These are phyloP conservation scores for Lentinus brumalis DNA, from an alignment of 768 basidiomycete species.

Conservation along the genomic window DNA sequence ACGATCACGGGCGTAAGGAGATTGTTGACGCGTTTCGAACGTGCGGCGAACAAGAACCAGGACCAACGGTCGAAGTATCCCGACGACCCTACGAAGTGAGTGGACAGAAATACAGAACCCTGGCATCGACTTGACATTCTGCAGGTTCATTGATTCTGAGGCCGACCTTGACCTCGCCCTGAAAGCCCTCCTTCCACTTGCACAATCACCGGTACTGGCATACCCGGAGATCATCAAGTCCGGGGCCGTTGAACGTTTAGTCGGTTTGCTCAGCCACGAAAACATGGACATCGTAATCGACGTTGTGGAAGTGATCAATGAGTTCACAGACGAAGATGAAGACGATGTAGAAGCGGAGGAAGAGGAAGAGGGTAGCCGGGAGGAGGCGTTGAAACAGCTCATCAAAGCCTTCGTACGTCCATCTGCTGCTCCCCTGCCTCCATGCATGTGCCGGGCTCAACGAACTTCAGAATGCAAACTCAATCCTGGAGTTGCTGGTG, in stretches of 20 bases:
- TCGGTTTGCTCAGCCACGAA: conserved; percentile 91
- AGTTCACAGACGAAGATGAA: conserved; percentile 96
- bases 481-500: conserved; percentile 85
- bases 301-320: conserved; percentile 88
- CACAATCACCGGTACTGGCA: conserved; percentile 78
- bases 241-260: conserved; percentile 66
- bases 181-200: conserved; percentile 84
- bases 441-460: conserved; percentile 1
- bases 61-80: conserved; percentile 96
- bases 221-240: conserved; percentile 89
- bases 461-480: conserved; percentile 67
- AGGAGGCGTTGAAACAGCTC: conserved; percentile 72
- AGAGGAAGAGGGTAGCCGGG: conserved; percentile 55
- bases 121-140: conserved; percentile 8
- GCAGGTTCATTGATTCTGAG: conserved; percentile 98
- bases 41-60: conserved; percentile 91
- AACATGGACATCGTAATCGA: conserved; percentile 98
- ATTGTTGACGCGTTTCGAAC: conserved; percentile 79
- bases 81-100: conserved; percentile 87
- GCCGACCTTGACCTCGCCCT: conserved; percentile 89
- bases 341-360: conserved; percentile 75
- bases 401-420: conserved; percentile 73
- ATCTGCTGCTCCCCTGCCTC: background rate
- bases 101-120: background rate
- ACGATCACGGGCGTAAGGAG: conserved; percentile 72